Evolutionary conservation across 495 filamentous ascomycete genomes (phyloP), one percentile per base, ranked within the genome.

Genomic region (Aspergillus asperescens): DNA sequence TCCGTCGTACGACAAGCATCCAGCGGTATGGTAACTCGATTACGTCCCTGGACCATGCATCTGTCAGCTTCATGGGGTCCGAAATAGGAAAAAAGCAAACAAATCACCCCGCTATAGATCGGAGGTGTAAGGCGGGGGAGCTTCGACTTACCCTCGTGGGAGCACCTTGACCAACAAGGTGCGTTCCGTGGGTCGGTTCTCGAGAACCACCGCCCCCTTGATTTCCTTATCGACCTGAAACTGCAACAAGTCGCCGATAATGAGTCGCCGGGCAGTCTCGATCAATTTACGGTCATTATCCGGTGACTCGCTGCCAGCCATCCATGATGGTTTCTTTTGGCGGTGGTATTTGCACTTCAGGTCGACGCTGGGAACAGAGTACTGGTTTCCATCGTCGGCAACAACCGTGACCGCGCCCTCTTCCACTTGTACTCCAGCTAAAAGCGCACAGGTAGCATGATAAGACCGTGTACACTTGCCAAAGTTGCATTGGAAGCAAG

Each of bases 401-500:
- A 90, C 89, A n/a, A 92, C 87, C 0, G 88, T 85, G 40, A 92
- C 81, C 22, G 86, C 79, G 12, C 86, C 88, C 62, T 87, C 81
- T 62, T 99, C 92, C 35, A 95, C 85, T 57, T 91, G 81, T 7
- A 97, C 91, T 32, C 94, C 93, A 35, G 92, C 93, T 13, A 90
- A 81, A 19, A 87, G 84, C 2, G 93, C 92, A 62, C 93, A 99
- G 12, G 90, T 97, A 2, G 91, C 89, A 67, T 99, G 93, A 65
- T 95, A 99, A 3, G 94, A 84, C 53, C 92, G 77, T 20, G 87
- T 87, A 65, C 93, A 99, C 67, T 96, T 97, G 75, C 90, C 93
- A 51, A 85, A 84, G 6, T 89, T 93, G 72, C 93, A 99, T 67
- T 99, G 93, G 74, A 99, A 95, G 69, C 91, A 95, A 13, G 90